A percentile compares a stretch with the other conserved stretches of the same genome.
Conservation (phyloP, 139 green algal genomes). For the Chlorella sorokiniana region DNA sequence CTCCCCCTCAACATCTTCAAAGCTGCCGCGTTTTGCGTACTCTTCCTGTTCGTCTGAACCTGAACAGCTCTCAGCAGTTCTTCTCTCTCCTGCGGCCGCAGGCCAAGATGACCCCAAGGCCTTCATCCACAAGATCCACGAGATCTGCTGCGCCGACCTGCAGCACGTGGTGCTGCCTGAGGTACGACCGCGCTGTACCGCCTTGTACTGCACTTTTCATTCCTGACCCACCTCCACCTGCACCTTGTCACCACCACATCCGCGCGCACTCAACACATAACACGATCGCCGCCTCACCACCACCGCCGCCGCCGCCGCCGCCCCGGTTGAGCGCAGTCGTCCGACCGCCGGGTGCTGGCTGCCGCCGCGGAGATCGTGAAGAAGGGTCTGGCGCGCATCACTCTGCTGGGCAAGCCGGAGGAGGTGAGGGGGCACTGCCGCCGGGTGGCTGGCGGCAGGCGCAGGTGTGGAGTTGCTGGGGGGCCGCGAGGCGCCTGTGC, state of each 20-base stretch:
- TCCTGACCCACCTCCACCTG: not conserved
- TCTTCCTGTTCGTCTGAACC: too few species aligned
- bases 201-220: not conserved
- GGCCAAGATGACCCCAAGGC: constrained; percentile 78
- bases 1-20: too few species aligned
- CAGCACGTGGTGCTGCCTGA: constrained; percentile 85
- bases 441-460: too few species aligned
- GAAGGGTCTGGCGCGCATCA: constrained; percentile 71
- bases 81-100: not conserved
- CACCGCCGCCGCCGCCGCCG: too few species aligned
- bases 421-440: constrained; percentile 28
- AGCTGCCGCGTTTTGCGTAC: too few species aligned
- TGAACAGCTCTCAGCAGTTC: too few species aligned
- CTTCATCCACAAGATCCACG: constrained; percentile 74
- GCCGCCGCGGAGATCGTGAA: constrained; percentile 68
- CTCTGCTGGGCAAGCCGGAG: constrained; percentile 73
- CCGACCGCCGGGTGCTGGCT: constrained; percentile 69
- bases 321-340: constrained; percentile 35
- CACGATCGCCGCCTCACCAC: too few species aligned
- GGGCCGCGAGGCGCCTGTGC: too few species aligned
- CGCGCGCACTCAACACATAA: not conserved
- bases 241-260: not conserved
- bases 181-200: not conserved
- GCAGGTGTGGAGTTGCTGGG: too few species aligned
- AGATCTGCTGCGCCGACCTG: constrained; percentile 56